These are phyloP conservation scores for Rubus parviflorus DNA, from an alignment of 306 rosid species.

Conservation along the genomic window DNA sequence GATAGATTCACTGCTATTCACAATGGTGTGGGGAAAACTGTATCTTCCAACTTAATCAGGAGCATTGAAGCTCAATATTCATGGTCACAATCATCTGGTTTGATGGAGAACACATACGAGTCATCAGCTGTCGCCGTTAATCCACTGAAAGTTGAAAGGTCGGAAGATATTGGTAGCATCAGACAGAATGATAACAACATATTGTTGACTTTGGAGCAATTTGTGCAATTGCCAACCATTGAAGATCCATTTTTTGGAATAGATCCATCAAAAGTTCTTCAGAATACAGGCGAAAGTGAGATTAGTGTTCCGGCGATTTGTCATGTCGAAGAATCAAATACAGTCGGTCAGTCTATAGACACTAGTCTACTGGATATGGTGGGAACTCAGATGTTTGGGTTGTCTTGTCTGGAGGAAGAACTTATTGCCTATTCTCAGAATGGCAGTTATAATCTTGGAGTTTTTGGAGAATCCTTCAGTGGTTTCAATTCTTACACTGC, in stretches of 20 bases:
- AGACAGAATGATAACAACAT: slow-evolving; percentile 20
- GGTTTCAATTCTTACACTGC: slow-evolving; percentile 31
- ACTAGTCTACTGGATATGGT: slow-evolving; percentile 32
- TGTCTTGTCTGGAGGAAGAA: slow-evolving; percentile 46
- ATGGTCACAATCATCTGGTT: slow-evolving; percentile 33
- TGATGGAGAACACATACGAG: slow-evolving; percentile 41
- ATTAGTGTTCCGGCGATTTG: slow-evolving; percentile 24
- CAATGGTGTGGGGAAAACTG: slow-evolving; percentile 24
- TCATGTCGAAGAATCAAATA: slow-evolving; percentile 21
- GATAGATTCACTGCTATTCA: slow-evolving; percentile 51
- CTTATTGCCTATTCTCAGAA: slow-evolving; percentile 36
- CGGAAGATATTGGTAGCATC: slow-evolving; percentile 29
- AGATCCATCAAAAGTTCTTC: slow-evolving; percentile 21
- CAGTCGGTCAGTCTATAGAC: slow-evolving; percentile 15
- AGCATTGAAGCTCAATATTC: slow-evolving; percentile 37
- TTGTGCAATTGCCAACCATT: slow-evolving; percentile 26
- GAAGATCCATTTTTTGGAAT: slow-evolving; percentile 33
- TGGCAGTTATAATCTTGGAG: slow-evolving; percentile 31
- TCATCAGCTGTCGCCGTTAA: slow-evolving; percentile 33
- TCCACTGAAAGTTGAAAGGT: slow-evolving; percentile 36
- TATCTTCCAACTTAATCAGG: slow-evolving; percentile 24
- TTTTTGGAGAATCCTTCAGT: slow-evolving; percentile 37
- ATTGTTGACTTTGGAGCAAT: slow-evolving; percentile 27
- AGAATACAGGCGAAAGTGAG: slow-evolving; percentile 30
- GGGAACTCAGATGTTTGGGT: slow-evolving; percentile 29